Evolutionary conservation across 2,329 filamentous ascomycete species (phyloP).

Genomic region (Epichloe uncinata): DNA sequence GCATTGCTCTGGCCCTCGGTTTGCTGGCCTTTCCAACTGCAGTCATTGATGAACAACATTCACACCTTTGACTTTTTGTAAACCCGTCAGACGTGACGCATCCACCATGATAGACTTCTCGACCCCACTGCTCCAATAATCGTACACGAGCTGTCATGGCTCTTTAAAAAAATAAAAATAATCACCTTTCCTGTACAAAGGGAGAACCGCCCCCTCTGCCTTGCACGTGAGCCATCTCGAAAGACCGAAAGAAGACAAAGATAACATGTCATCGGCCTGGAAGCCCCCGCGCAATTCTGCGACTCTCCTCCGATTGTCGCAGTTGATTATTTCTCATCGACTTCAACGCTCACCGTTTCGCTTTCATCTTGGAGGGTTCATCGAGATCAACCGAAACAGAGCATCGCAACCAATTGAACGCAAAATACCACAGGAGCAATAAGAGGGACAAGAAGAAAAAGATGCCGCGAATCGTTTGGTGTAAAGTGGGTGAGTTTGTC

Average conservation of each 20-base stretch:
- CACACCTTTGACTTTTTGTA: no score
- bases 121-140: not conserved
- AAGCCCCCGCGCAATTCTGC: not conserved
- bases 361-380: not conserved
- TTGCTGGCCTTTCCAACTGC: no score
- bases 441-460: not conserved
- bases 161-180: not conserved
- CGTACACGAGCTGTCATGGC: not conserved
- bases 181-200: not conserved
- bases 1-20: not conserved
- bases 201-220: not conserved
- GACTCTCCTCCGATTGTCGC: not conserved
- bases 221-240: not conserved
- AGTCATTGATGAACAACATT: no score
- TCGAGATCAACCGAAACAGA: not conserved
- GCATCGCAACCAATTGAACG: not conserved
- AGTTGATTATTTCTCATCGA: not conserved
- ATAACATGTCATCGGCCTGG: not conserved
- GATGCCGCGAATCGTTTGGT: not conserved
- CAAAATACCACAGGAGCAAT: not conserved
- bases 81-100: not conserved
- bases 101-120: not conserved
- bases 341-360: not conserved
- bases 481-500: not conserved
- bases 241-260: not conserved